Evolutionary conservation across 352 stramenopile genomes (phyloP).

Genomic region (Phytophthora aleatoria): DNA sequence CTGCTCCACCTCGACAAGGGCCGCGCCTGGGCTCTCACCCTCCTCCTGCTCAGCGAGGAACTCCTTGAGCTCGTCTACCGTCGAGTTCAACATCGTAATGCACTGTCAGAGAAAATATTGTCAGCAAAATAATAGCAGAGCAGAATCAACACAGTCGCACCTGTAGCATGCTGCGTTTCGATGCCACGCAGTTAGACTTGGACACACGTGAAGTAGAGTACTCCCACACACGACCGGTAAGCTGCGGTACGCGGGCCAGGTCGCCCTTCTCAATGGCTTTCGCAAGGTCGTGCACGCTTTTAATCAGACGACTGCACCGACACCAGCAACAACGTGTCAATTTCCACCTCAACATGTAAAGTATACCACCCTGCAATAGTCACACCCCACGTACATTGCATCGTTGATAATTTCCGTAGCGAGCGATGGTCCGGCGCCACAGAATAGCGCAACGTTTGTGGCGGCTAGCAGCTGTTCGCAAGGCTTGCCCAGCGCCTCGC

Average conservation of each 20-base stretch:
- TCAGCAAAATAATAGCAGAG: neutral
- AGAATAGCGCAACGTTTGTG: slow-evolving; percentile 81
- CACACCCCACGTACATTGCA: slow-evolving; percentile 52
- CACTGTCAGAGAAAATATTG: slow-evolving; percentile 38
- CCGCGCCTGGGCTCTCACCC: slow-evolving; percentile 13
- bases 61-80: slow-evolving; percentile 79
- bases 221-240: slow-evolving; percentile 87
- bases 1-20: slow-evolving; percentile 59
- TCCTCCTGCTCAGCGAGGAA: slow-evolving; percentile 64
- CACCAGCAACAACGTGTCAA: slow-evolving; percentile 3
- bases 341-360: slow-evolving; percentile 7
- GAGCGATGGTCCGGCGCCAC: slow-evolving; percentile 75
- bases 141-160: slow-evolving; percentile 25
- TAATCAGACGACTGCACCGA: slow-evolving; percentile 65
- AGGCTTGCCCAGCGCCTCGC: slow-evolving; percentile 72
- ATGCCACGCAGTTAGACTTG: slow-evolving; percentile 89
- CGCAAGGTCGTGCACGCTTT: slow-evolving; percentile 67
- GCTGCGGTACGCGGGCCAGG: slow-evolving; percentile 59
- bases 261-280: slow-evolving; percentile 53
- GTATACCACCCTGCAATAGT: neutral
- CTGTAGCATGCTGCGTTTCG: slow-evolving; percentile 87
- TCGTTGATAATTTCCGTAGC: slow-evolving; percentile 73
- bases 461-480: slow-evolving; percentile 81
- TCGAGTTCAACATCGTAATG: slow-evolving; percentile 84
- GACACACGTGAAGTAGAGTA: slow-evolving; percentile 66